Base-by-base conservation (phyloP, 1,284 basidiomycete genomes). In the Irpex rosettiformis region DNA sequence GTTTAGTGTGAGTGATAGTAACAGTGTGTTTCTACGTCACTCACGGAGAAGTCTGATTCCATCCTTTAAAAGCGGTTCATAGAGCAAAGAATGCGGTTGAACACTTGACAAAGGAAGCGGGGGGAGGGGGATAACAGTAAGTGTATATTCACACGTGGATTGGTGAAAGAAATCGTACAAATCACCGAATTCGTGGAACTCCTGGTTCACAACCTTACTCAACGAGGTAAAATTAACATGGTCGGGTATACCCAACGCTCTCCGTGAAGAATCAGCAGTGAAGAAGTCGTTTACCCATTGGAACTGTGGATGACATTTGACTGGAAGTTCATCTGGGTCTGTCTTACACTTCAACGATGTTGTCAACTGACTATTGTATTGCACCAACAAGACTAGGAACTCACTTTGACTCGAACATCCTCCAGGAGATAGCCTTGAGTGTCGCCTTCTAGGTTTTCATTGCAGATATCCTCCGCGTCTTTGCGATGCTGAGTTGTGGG, bases 41-140 rank as follows among this genome's bases (percentile, higher is more conserved):
- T 21, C 30, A 58, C 57, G 57, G 7, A 58, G 52, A 8, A 58
- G 40, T 29, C 57, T 49, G 22, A 52, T 52, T 21, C 57, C 57
- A 16, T 51, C 57, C 24, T 42, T 28, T 1, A 58, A 27, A 0
- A 58, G 27, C 4, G 57, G 57, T 27, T 54, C 52, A 25, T 58
- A 58, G 6, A 58, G 42, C n/a, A 53, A 43, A 33, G 40, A 30
- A 16, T 51, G 40, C 13, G 52, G 57, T 21, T 49, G 52, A 3
- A 33, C 28, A 10, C 57, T 58, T 37, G 11, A 37, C 16, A 8
- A 25, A 4, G 4, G 28, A 21, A 22, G 11, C 13, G 22, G 10
- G 3, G 16, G 33, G 33, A 16, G 10, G 21, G 24, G 33, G 25
- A 24, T 37, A 25, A 8, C 24, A 25, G 40, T 24, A 24, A n/a